A percentile compares a stretch with the other conserved stretches of the same genome.
Conservation (phyloP, 75 land plant genomes). For the Selaginella moellendorffii region DNA sequence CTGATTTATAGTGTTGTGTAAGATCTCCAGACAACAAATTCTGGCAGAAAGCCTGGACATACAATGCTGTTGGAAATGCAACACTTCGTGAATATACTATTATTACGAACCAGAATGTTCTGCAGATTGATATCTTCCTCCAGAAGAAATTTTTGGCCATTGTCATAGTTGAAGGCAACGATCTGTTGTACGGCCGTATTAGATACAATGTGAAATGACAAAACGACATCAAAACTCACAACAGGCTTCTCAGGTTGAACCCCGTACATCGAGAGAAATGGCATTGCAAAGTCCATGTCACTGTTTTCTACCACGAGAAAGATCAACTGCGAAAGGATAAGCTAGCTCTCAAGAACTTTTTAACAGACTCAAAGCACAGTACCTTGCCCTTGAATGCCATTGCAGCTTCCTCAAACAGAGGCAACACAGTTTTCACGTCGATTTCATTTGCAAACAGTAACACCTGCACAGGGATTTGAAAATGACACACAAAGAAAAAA, state of each 20-base stretch:
- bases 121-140: constrained; percentile 39
- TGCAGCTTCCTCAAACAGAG: constrained; percentile 44
- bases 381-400: constrained; percentile 67
- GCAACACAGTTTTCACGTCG: constrained; percentile 35
- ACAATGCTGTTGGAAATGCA: neutral
- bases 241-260: constrained; percentile 41
- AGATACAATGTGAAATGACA: neutral
- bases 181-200: constrained; percentile 28
- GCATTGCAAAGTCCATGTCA: constrained; percentile 83
- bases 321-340: constrained; percentile 45
- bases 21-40: constrained; percentile 35
- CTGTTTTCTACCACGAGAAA: constrained; percentile 47
- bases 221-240: constrained; percentile 32
- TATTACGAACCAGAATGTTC: constrained; percentile 42
- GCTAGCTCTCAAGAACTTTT: too few relatives aligned
- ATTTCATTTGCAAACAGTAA: constrained; percentile 50
- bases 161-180: constrained; percentile 53
- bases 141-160: constrained; percentile 57
- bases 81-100: neutral
- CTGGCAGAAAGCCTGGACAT: constrained; percentile 55
- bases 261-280: constrained; percentile 71
- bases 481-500: neutral
- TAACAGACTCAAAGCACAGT: too few relatives aligned
- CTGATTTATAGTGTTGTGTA: constrained; percentile 49
- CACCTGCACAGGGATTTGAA: constrained; percentile 29